These are phyloP conservation scores for Zygotorulaspora sp. DNA, from an alignment of 805 yeast genomes.

Conservation along the genomic window DNA sequence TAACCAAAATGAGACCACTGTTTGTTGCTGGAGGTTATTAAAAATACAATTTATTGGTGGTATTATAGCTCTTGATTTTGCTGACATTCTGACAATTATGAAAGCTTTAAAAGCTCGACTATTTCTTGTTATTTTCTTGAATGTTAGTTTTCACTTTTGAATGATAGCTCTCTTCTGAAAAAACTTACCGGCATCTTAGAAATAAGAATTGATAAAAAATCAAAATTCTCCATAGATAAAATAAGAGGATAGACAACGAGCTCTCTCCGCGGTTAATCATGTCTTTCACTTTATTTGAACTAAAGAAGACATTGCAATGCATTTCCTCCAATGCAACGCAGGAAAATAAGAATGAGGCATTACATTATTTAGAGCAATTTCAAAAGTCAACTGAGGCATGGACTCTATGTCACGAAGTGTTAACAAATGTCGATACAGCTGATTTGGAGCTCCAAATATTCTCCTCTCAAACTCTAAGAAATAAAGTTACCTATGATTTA, in stretches of 20 bases:
- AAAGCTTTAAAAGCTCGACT: background rate
- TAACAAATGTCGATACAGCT: conserved; percentile 34
- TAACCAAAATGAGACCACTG: conserved; percentile 79
- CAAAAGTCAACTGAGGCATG: conserved; percentile 84
- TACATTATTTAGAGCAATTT: conserved; percentile 64
- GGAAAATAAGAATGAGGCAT: conserved; percentile 41
- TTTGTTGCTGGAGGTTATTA: conserved; percentile 77
- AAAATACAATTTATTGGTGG: conserved; percentile 93
- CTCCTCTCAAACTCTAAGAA: conserved; percentile 85
- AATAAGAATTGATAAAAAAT: too few species aligned
- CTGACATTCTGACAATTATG: conserved; percentile 22
- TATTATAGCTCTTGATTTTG: conserved; percentile 41
- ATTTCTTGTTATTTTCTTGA: conserved; percentile 1
- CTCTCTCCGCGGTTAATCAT: too few species aligned
- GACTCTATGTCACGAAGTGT: conserved; percentile 57
- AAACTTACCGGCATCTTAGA: too few species aligned
- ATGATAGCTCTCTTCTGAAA: too few species aligned
- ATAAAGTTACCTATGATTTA: conserved; percentile 79
- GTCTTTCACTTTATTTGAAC: conserved; percentile 18
- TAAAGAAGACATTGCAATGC: conserved; percentile 29
- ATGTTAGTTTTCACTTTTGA: too few species aligned
- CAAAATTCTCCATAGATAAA: too few species aligned
- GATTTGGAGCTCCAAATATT: conserved; percentile 64
- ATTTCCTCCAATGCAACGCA: conserved; percentile 28
- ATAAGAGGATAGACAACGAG: too few species aligned